Evolutionary conservation across 495 filamentous ascomycete species (phyloP).

Genomic region (Platismatia glauca): DNA sequence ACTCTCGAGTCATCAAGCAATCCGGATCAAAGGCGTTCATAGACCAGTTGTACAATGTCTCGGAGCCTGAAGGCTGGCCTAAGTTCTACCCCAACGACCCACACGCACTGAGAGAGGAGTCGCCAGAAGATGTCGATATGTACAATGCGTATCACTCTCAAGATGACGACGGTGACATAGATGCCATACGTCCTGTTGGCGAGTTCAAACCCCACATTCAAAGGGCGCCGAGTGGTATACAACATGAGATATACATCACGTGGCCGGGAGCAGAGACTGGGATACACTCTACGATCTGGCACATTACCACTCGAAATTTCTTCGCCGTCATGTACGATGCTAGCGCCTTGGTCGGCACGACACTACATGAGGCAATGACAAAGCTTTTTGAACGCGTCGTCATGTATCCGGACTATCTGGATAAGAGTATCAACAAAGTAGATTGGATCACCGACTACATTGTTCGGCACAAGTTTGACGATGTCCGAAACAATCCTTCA

Average conservation of each 20-base stretch:
- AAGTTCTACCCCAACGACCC: conserved; percentile 19
- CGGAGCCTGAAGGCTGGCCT: conserved; percentile 27
- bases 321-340: conserved; percentile 27
- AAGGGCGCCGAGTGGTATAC: conserved; percentile 20
- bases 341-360: conserved; percentile 47
- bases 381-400: conserved; percentile 45
- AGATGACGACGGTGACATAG: conserved; percentile 16
- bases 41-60: conserved; percentile 22
- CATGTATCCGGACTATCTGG: conserved; percentile 23
- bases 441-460: conserved; percentile 50
- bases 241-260: conserved; percentile 26
- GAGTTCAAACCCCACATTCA: conserved; percentile 4
- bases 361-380: conserved; percentile 47
- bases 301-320: conserved; percentile 29
- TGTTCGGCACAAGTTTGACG: conserved; percentile 50
- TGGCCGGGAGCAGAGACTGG: conserved; percentile 27
- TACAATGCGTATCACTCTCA: conserved; percentile 15
- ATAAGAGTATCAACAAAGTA: conserved; percentile 23
- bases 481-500: conserved; percentile 54
- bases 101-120: not conserved
- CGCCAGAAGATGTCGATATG: conserved; percentile 10
- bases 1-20: conserved; percentile 22
- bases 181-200: conserved; percentile 21
- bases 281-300: conserved; percentile 28
- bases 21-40: conserved; percentile 24